phyloP scores from a whole-genome alignment of 805 yeast species.

The Metschnikowia continentalis region DNA sequence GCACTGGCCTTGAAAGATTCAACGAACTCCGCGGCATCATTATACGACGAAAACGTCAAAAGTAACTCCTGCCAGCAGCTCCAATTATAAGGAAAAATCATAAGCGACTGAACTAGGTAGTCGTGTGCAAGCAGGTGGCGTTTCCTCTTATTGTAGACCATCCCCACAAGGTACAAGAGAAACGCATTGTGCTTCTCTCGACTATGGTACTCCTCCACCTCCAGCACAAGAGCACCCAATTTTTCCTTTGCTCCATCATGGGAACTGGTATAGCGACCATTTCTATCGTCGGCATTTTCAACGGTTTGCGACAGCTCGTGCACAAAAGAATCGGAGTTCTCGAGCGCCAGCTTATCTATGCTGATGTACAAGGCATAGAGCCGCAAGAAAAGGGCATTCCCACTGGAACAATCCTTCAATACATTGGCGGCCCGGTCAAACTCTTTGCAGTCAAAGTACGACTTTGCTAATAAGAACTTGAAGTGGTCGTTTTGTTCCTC shows the following conservation, averaged over 20 bases:
- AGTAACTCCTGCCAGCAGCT: conserved; percentile 84
- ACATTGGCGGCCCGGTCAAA: conserved; percentile 70
- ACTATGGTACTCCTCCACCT: conserved; percentile 32
- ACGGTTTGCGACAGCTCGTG: conserved; percentile 23
- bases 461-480: conserved; percentile 55
- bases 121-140: conserved; percentile 59
- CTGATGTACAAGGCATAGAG: conserved; percentile 68
- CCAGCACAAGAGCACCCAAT: conserved; percentile 27
- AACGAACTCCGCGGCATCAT: conserved; percentile 49
- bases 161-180: conserved; percentile 68
- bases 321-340: conserved; percentile 66
- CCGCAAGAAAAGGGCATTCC: conserved; percentile 55
- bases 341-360: conserved; percentile 73
- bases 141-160: conserved; percentile 59
- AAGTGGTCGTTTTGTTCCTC: conserved; percentile 41
- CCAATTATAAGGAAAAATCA: conserved; percentile 84
- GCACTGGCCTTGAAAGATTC: conserved; percentile 36
- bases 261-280: background rate
- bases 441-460: conserved; percentile 79
- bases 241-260: background rate
- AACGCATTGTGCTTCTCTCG: conserved; percentile 43
- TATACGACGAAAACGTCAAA: conserved; percentile 54
- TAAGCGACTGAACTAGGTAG: conserved; percentile 56
- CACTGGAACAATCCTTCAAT: conserved; percentile 48
- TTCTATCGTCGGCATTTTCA: conserved; percentile 2